phyloP scores from a whole-genome alignment of 805 yeast genomes.

The Starmera caribaea region DNA sequence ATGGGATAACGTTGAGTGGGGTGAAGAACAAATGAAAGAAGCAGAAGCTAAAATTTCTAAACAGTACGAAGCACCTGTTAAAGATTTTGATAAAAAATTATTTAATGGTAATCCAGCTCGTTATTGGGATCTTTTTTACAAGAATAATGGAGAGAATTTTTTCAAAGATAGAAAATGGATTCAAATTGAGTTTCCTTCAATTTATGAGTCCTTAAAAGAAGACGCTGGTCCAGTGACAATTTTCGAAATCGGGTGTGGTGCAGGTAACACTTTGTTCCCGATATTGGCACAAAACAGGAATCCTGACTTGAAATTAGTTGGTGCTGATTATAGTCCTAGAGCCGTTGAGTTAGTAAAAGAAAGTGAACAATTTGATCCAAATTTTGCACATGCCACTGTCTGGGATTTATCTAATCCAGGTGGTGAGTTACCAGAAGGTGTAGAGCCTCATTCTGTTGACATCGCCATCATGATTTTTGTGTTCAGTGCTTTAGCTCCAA shows the following conservation, averaged over 20 bases:
- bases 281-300: constrained; percentile 76
- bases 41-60: constrained; percentile 67
- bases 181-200: constrained; percentile 82
- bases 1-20: constrained; percentile 96
- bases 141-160: constrained; percentile 84
- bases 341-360: constrained; percentile 81
- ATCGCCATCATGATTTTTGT: constrained; percentile 93
- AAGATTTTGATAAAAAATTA: constrained; percentile 69
- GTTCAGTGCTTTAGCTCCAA: constrained; percentile 84
- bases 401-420: constrained; percentile 89
- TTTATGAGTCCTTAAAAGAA: constrained; percentile 68
- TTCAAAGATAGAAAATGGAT: constrained; percentile 97
- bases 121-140: constrained; percentile 92
- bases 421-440: constrained; percentile 70
- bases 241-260: constrained; percentile 95
- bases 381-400: constrained; percentile 71
- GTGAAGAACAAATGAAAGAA: constrained; percentile 70
- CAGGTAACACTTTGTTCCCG: constrained; percentile 95
- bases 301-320: constrained; percentile 61
- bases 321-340: constrained; percentile 82
- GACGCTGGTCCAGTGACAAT: constrained; percentile 65
- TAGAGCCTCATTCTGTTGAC: constrained; percentile 76
- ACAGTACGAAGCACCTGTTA: constrained; percentile 79
- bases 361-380: constrained; percentile 48
- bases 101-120: constrained; percentile 84